Base-by-base conservation (phyloP, 2,329 filamentous ascomycete genomes). In the Cladosporium oxysporum region DNA sequence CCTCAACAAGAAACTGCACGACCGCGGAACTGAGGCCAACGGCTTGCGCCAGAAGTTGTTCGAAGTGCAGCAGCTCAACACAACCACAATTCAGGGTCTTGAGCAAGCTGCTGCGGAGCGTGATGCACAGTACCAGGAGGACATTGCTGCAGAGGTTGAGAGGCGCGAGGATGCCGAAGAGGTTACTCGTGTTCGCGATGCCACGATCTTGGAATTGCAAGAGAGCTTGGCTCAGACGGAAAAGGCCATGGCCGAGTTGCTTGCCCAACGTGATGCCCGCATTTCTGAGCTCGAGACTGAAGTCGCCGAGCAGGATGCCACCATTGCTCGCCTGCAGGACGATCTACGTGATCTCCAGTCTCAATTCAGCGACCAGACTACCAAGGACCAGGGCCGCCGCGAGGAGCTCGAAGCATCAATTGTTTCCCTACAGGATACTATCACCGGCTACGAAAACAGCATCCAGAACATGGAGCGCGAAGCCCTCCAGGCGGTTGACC, bases 21-120 rank as follows among this genome's bases (percentile, higher is more conserved):
- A 78, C 23, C 71, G 75, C n/a, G 81, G 82, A 49, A 73, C 79
- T 18, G 76, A 82, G 66, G 80, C 80, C n/a, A 83, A 83, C 35
- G 77, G 82, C 69, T 76, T 83, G 29, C 80, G 81, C 3, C 77
- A 79, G 63, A 83, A 83, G 71, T 71, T 83, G 6, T 83, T 81
- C 70, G 75, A 80, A 58, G 72, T 79, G 2, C 82, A 83, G 71
- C 76, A 80, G 67, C 73, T 79, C 57, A 78, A 80, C 69, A 76
- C 79, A 50, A 65, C 72, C 29, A 67, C 75, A n/a, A 73, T 83
- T 50, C 73, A 74, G 55, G 71, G 78, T 21, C 71, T 83, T 7
- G 71, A 81, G 68, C 70, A 75, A 18, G 70, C 72, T 0, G 74
- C 76, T 6, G 71, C 77, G 14, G 79, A 79, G 41, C 79, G 77